Percentiles rank a stretch among this genome's conserved stretches.
Evolutionary conservation across 148 eudicot genomes (phyloP).

Genomic region (Pouteria glomerata): DNA sequence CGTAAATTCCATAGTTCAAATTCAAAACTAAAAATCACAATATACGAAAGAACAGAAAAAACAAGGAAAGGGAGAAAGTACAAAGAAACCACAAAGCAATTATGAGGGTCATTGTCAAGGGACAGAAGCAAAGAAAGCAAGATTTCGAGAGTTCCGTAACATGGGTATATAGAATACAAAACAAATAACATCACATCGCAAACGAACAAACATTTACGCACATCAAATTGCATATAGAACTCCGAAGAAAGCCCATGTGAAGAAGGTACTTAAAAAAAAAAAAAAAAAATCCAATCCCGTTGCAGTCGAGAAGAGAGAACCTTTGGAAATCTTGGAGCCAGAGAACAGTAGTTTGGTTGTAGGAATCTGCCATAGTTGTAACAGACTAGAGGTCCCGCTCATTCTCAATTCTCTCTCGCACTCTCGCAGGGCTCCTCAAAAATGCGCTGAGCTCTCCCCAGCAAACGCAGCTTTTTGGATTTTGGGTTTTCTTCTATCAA

Average conservation of each 20-base stretch:
- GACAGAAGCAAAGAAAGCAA: no score
- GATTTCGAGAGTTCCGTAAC: background rate
- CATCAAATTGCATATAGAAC: no score
- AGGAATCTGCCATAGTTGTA: slow-evolving; percentile 58
- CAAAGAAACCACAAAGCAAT: background rate
- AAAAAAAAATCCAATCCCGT: no score
- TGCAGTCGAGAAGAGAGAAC: slow-evolving; percentile 20
- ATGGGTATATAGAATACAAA: background rate
- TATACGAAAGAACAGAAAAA: background rate
- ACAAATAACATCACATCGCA: background rate
- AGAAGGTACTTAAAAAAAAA: no score
- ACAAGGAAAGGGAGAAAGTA: background rate
- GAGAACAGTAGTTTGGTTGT: slow-evolving; percentile 35
- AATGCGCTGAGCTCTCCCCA: no score
- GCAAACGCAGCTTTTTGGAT: no score
- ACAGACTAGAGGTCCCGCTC: slow-evolving; percentile 31
- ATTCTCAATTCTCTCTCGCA: slow-evolving; percentile 15
- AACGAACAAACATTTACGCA: background rate
- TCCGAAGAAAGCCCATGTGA: no score
- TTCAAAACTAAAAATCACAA: no score
- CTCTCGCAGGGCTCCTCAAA: background rate
- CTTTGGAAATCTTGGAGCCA: slow-evolving; percentile 36
- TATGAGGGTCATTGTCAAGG: background rate
- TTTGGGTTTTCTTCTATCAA: no score
- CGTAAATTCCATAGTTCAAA: no score